These are phyloP conservation scores for Aspergillus oerlinghausenensis DNA, from an alignment of 2,329 filamentous ascomycete species.

Conservation along the genomic window DNA sequence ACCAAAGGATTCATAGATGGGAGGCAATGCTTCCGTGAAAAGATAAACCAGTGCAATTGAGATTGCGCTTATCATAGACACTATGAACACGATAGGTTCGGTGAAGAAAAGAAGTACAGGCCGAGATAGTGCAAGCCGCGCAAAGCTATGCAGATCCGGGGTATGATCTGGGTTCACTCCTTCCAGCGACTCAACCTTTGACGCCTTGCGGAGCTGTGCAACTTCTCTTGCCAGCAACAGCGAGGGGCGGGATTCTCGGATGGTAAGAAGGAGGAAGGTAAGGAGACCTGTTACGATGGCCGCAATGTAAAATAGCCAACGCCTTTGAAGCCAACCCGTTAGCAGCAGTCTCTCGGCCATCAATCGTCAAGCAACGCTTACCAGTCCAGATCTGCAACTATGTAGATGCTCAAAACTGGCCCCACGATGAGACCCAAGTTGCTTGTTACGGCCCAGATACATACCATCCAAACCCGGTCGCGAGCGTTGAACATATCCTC, in stretches of 20 bases:
- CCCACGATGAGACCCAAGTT: constrained; percentile 43
- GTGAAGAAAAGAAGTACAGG: constrained; percentile 42
- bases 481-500: constrained; percentile 48
- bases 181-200: constrained; percentile 21
- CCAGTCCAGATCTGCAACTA: constrained; percentile 37
- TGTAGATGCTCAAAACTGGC: constrained; percentile 42
- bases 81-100: constrained; percentile 45
- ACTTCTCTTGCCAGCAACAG: constrained; percentile 38
- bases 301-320: constrained; percentile 44
- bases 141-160: constrained; percentile 35
- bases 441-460: constrained; percentile 42
- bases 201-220: constrained; percentile 22
- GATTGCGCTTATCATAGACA: constrained; percentile 41
- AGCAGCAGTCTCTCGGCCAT: not conserved
- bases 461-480: constrained; percentile 45
- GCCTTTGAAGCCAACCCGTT: constrained; percentile 22
- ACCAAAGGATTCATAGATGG: constrained; percentile 35
- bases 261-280: constrained; percentile 31
- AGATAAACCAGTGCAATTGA: constrained; percentile 48
- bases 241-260: constrained; percentile 45
- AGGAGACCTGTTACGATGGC: constrained; percentile 35
- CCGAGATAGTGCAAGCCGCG: constrained; percentile 37
- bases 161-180: constrained; percentile 38
- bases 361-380: constrained; percentile 11
- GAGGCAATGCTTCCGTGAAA: constrained; percentile 42